Evolutionary conservation across 1,284 basidiomycete species (phyloP).

Genomic region (Malassezia psittaci): DNA sequence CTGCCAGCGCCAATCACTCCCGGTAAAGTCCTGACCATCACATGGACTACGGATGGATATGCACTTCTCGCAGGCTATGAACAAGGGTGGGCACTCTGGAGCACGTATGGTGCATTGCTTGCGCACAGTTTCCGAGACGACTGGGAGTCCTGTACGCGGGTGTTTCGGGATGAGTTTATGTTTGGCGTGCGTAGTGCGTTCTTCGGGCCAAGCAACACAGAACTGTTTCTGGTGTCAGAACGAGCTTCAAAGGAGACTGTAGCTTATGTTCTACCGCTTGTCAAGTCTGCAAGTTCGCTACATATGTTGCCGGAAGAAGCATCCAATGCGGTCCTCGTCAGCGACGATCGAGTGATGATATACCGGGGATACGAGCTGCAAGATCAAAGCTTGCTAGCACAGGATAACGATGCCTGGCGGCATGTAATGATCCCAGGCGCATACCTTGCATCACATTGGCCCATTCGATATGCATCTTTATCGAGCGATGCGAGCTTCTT

Average conservation of each 20-base stretch:
- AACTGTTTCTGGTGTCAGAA: slow-evolving; percentile 19
- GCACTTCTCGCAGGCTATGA: slow-evolving; percentile 92
- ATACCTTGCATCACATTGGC: slow-evolving; percentile 87
- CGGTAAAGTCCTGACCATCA: slow-evolving; percentile 63
- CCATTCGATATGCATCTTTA: slow-evolving; percentile 81
- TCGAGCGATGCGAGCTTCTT: slow-evolving; percentile 82
- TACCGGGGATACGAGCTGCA: slow-evolving; percentile 95
- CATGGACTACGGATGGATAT: slow-evolving; percentile 74
- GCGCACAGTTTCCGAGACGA: slow-evolving; percentile 61
- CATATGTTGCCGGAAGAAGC: slow-evolving; percentile 90
- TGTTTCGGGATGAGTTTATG: slow-evolving; percentile 69
- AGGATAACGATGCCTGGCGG: slow-evolving; percentile 75
- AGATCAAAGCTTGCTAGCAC: slow-evolving; percentile 95
- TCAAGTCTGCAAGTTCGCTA: slow-evolving; percentile 82
- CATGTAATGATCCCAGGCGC: slow-evolving; percentile 64
- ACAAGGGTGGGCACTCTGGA: slow-evolving; percentile 80
- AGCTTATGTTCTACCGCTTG: slow-evolving; percentile 77
- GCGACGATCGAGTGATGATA: slow-evolving; percentile 87
- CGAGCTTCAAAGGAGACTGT: not conserved
- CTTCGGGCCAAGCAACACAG: slow-evolving; percentile 36
- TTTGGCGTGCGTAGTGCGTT: slow-evolving; percentile 55
- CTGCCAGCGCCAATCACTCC: slow-evolving; percentile 49
- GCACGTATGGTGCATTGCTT: slow-evolving; percentile 76
- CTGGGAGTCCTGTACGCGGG: slow-evolving; percentile 53
- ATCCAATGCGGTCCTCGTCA: slow-evolving; percentile 83